Evolutionary conservation across 805 yeast genomes (phyloP).

Genomic region (Kuraishia ogatae): DNA sequence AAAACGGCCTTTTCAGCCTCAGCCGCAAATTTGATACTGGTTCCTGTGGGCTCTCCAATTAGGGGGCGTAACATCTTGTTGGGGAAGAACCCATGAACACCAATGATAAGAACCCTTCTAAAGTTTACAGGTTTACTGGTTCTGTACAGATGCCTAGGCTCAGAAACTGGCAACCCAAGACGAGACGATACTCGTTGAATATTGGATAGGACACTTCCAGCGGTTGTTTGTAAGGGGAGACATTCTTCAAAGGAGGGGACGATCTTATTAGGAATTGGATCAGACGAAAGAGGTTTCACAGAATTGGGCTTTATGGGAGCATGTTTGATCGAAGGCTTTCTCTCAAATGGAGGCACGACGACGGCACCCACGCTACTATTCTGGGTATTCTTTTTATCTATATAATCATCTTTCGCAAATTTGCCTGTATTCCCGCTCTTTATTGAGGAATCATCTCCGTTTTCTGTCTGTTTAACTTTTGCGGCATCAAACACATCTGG

Average conservation of each 20-base stretch:
- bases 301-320: neutral
- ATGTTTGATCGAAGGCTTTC: neutral
- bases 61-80: slow-evolving; percentile 75
- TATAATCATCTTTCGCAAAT: neutral
- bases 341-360: no score
- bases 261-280: slow-evolving; percentile 12
- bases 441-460: neutral
- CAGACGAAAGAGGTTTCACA: neutral
- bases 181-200: neutral
- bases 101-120: slow-evolving; percentile 69
- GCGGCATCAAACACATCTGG: slow-evolving; percentile 15
- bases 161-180: neutral
- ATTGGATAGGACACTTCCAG: neutral
- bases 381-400: neutral
- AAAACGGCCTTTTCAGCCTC: slow-evolving; percentile 80
- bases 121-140: slow-evolving; percentile 15
- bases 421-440: slow-evolving; percentile 7
- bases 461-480: slow-evolving; percentile 2
- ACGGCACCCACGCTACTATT: neutral
- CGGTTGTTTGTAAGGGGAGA: slow-evolving; percentile 14
- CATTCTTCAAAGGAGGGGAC: slow-evolving; percentile 20
- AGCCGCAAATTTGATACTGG: slow-evolving; percentile 81
- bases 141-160: slow-evolving; percentile 5
- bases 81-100: slow-evolving; percentile 96
- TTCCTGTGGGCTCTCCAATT: slow-evolving; percentile 95